phyloP scores from a whole-genome alignment of 306 rosid genomes.

The Citrullus amarus region DNA sequence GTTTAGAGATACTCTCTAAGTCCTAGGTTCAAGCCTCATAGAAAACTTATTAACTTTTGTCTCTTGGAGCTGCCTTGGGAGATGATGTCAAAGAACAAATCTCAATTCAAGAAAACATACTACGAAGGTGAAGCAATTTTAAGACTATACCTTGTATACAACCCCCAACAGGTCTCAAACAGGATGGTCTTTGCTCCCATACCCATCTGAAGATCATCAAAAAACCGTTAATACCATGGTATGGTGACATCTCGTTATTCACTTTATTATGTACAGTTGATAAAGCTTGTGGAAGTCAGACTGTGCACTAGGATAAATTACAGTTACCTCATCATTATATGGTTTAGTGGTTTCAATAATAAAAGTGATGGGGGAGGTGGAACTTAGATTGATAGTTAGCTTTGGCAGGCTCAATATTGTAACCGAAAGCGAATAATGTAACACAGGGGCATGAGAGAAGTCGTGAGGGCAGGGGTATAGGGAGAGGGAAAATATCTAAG shows the following conservation, averaged over 20 bases:
- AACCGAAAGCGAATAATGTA: not conserved
- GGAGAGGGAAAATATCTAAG: not conserved
- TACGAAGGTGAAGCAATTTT: not conserved
- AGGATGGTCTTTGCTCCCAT: constrained; percentile 77
- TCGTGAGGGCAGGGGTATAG: not conserved
- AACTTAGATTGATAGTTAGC: not conserved
- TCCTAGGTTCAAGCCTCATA: not conserved
- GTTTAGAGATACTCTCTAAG: not conserved
- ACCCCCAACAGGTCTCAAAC: constrained; percentile 67
- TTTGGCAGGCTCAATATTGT: not conserved
- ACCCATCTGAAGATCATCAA: constrained; percentile 42
- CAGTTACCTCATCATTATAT: not conserved
- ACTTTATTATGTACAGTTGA: not conserved
- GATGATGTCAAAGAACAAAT: not conserved
- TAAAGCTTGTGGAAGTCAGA: not conserved
- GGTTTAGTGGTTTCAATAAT: not conserved
- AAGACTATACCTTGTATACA: constrained; percentile 43
- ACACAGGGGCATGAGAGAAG: not conserved
- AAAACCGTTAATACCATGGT: constrained; percentile 8
- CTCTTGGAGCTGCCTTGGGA: not conserved
- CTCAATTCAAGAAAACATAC: not conserved
- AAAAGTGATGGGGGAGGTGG: not conserved
- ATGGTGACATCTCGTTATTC: not conserved
- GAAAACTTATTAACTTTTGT: not conserved
- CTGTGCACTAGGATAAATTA: not conserved